Percentiles rank a stretch among this genome's conserved stretches.
Evolutionary conservation across 345 rosid genomes (phyloP).

Genomic region (Erucastrum elatum): DNA sequence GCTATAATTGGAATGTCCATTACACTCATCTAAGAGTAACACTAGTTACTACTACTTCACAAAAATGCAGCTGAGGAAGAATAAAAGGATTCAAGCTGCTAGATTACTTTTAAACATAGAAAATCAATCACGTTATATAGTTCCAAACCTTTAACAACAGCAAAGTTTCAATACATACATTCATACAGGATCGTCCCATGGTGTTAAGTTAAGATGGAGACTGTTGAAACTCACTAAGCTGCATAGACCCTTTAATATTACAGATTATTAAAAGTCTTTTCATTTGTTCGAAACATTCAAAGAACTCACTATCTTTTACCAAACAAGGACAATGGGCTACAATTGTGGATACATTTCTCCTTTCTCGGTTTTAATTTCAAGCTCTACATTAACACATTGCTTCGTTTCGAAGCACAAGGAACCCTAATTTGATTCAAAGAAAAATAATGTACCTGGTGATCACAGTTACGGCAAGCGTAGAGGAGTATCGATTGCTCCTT

Average conservation of each 20-base stretch:
- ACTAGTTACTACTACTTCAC: no score
- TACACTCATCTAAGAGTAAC: not conserved
- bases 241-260: not conserved
- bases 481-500: slow-evolving; percentile 59
- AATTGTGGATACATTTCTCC: not conserved
- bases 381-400: not conserved
- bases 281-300: not conserved
- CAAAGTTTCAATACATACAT: no score
- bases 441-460: slow-evolving; percentile 58
- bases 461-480: slow-evolving; percentile 85
- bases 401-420: not conserved
- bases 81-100: no score
- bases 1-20: not conserved
- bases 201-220: no score
- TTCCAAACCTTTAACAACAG: no score
- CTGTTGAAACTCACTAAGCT: no score
- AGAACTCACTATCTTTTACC: not conserved
- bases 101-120: no score
- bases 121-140: no score
- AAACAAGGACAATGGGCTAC: not conserved
- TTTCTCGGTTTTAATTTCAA: not conserved
- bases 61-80: no score
- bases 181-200: no score
- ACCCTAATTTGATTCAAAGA: slow-evolving; percentile 24
- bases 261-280: not conserved